Base-by-base conservation (phyloP, 306 rosid genomes). In the Trichosanthes truncata region DNA sequence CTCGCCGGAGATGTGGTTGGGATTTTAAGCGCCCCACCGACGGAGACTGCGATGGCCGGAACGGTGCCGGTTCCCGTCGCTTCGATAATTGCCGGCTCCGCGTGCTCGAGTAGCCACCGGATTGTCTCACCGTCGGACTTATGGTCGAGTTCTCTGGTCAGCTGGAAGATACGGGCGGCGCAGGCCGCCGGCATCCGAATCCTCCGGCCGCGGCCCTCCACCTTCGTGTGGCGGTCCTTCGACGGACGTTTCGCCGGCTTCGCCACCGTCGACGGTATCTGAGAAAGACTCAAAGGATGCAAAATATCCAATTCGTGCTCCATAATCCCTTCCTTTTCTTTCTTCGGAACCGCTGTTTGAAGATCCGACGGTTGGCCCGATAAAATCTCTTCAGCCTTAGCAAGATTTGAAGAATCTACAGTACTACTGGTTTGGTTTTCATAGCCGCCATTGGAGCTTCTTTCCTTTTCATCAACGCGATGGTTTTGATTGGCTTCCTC, bases 81-180 rank as follows among this genome's bases (percentile, higher is more conserved):
- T 67, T 89, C 87, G 0, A 93, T 87, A 31, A 93, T 91, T 1
- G 95, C 91, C 12, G 85, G 87, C 80, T 93, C 96, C 0, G 98
- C 90, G 56, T 83, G 95, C 82, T 91, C 93, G 0, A 93, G 86
- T 4, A 93, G 69, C 98, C 98, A 93, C 83, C 93, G 79, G 61
- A 93, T 91, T 68, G 98, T 93, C 78, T 93, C 97, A 15, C 98
- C 98, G 73, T 93, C 98, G n/a, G 97, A 89, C 74, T 87, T 93
- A 83, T 84, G 97, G 3, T 94, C 97, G 0, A 93, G 86, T 59
- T 91, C 98, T n/a, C 92, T 75, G 0, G 98, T 93, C 82, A 93
- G 84, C 80, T 93, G 98, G 81, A 91, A 93, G 49, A 93, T 89
- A 60, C 98, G 83, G 21, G 97, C 97, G 15, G 97, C 98, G 57